Conservation (phyloP, 2,329 filamentous ascomycete species). For the Pyrenophora graminea region DNA sequence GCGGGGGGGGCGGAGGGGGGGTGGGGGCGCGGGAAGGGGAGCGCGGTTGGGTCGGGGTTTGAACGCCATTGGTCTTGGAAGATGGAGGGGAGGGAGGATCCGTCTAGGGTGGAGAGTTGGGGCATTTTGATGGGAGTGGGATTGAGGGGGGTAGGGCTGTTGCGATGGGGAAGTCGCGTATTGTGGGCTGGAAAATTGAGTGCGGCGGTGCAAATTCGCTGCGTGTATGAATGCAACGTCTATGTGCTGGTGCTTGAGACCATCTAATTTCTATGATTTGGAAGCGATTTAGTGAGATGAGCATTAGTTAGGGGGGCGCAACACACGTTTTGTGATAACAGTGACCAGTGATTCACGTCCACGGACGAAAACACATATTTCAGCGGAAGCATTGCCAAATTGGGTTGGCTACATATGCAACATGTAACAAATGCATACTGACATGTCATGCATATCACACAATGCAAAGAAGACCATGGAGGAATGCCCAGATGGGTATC, state of each 20-base stretch:
- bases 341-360: background rate
- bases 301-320: too few relatives aligned
- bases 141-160: too few relatives aligned
- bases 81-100: constrained; percentile 32
- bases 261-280: too few relatives aligned
- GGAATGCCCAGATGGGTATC: constrained; percentile 6
- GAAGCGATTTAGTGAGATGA: too few relatives aligned
- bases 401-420: background rate
- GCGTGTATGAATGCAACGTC: too few relatives aligned
- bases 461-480: background rate
- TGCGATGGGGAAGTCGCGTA: too few relatives aligned
- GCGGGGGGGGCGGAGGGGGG: constrained; percentile 44
- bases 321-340: background rate
- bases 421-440: background rate
- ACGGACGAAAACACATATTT: background rate
- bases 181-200: too few relatives aligned
- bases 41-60: constrained; percentile 39
- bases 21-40: constrained; percentile 41
- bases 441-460: background rate
- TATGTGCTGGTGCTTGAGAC: too few relatives aligned
- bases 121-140: too few relatives aligned
- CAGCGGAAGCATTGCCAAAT: constrained; percentile 8
- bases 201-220: too few relatives aligned
- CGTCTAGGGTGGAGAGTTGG: constrained; percentile 16
- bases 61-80: constrained; percentile 38